Evolutionary conservation across 2,329 filamentous ascomycete species (phyloP), one percentile per base, ranked within the genome.

Genomic region (Sporothrix pallida): DNA sequence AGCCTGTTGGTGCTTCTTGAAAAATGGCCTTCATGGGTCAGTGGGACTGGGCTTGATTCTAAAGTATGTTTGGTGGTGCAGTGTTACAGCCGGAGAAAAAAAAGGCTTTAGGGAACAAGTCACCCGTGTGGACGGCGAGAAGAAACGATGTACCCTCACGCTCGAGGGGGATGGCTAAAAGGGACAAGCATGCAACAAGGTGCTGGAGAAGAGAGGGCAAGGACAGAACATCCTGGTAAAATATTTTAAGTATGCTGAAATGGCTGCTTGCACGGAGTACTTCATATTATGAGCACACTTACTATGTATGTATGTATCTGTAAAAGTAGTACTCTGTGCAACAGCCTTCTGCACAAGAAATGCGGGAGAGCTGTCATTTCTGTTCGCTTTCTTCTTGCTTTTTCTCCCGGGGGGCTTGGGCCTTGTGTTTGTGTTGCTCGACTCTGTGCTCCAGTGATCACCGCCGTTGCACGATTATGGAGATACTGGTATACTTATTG

Each of bases 361-460:
- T 60, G 31, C 54, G 58, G 37, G 68, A 70, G 42, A 44, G 67
- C 67, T 70, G 50, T 44, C 42, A 60, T 26, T 44, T 70, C 31
- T 70, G n/a, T 20, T 60, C 5, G 31, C 31, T 37, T 37, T 37
- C 31, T 37, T 37, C 4, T 37, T 37, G 4, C 31, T 37, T 37
- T 37, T 37, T 37, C 31, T 7, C 31, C 31, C 31, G 31, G 4
- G 31, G 7, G 31, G 31, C 31, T 37, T 37, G 31, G 31, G 31
- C 31, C 4, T 37, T 37, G 31, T 37, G 31, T 37, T 37, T 37
- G 31, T 37, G 31, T 7, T 37, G 31, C 42, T 50, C 67, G 26
- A 20, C 42, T 56, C 62, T 67, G 62, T 48, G 62, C 62, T 48
- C 42, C 62, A 48, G 42, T 67, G 62, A 67, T 67, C 42, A 15